phyloP scores from a whole-genome alignment of 306 rosid species.

The Benincasa hispida region DNA sequence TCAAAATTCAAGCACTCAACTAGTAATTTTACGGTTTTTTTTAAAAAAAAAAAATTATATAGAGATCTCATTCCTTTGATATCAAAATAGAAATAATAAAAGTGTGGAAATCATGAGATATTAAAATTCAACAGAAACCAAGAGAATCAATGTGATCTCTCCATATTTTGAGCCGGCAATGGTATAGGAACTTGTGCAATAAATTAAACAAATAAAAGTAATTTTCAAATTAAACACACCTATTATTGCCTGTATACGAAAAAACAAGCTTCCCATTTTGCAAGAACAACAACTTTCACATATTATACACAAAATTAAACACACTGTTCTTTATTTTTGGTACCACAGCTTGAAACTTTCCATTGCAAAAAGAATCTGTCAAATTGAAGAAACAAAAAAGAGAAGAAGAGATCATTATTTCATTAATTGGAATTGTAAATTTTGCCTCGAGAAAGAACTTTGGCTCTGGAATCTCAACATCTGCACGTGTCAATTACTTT shows the following conservation, averaged over 20 bases:
- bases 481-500: constrained; percentile 3
- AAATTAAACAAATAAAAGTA: not conserved
- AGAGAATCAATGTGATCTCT: constrained; percentile 5
- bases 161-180: constrained; percentile 10
- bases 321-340: not conserved
- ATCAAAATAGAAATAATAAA: not conserved
- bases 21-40: not conserved
- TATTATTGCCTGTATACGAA: not conserved
- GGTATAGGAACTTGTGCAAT: constrained; percentile 8
- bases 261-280: no score
- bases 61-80: no score
- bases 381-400: not conserved
- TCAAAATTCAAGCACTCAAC: no score
- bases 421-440: not conserved
- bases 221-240: not conserved
- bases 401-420: not conserved
- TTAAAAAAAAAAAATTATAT: no score
- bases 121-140: not conserved
- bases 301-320: no score
- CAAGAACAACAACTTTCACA: no score
- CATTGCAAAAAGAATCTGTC: not conserved
- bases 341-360: not conserved
- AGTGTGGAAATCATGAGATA: not conserved
- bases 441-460: constrained; percentile 4
- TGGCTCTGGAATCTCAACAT: not conserved